phyloP scores from a whole-genome alignment of 345 rosid genomes.

The Anacardium occidentale region DNA sequence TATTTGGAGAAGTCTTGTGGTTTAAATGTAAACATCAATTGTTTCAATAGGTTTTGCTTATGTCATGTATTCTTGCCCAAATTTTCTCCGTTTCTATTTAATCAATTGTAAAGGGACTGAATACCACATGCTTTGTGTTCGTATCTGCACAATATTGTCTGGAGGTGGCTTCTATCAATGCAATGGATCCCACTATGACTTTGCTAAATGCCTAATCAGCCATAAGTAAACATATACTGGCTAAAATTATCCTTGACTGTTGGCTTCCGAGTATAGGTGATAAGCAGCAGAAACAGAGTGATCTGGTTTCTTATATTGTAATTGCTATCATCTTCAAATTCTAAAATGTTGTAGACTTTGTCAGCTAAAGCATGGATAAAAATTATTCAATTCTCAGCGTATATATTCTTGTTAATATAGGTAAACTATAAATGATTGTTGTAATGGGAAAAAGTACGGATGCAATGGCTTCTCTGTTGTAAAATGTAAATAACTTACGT shows the following conservation, averaged over 20 bases:
- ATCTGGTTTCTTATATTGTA: neutral
- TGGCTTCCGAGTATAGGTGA: too few species aligned
- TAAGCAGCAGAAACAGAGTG: neutral
- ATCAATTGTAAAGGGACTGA: neutral
- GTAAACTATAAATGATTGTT: neutral
- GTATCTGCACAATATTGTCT: neutral
- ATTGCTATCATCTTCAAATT: constrained; percentile 1
- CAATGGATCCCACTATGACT: neutral
- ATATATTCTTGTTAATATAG: neutral
- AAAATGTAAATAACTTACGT: neutral
- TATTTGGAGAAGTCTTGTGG: neutral
- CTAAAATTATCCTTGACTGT: neutral
- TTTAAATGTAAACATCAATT: constrained; percentile 2
- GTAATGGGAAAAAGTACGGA: neutral
- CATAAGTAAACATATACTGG: neutral
- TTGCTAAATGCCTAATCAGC: neutral
- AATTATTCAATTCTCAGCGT: neutral
- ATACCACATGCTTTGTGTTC: neutral
- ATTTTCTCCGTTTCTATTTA: neutral
- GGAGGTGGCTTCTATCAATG: neutral
- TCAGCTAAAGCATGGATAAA: neutral
- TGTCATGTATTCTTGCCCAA: too few species aligned
- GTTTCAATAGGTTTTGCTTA: neutral
- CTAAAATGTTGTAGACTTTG: neutral
- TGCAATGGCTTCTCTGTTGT: neutral